These are phyloP conservation scores for Cucurbitaria berberidis DNA, from an alignment of 2,329 filamentous ascomycete genomes.

Conservation along the genomic window DNA sequence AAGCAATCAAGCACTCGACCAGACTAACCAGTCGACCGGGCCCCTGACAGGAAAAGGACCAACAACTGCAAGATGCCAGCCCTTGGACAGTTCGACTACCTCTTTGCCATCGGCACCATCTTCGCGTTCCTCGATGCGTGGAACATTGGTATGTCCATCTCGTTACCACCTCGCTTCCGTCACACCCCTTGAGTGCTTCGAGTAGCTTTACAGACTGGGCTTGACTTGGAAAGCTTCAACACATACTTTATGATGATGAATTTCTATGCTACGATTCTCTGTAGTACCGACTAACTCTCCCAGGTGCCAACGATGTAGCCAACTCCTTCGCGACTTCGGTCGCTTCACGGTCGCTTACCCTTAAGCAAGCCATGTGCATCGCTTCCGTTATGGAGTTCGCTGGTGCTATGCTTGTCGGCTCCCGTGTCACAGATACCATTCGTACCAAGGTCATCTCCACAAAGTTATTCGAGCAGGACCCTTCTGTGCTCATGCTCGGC, in stretches of 20 bases:
- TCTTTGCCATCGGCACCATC: conserved; percentile 68
- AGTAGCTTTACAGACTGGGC: background rate
- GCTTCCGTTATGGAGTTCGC: conserved; percentile 55
- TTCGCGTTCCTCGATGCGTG: conserved; percentile 71
- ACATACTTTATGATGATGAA: too few species aligned
- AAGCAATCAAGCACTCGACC: conserved; percentile 11
- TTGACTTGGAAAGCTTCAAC: background rate
- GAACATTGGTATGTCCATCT: conserved; percentile 61
- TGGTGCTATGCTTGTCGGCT: conserved; percentile 51
- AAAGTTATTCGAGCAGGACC: conserved; percentile 52
- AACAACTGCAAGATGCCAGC: conserved; percentile 32
- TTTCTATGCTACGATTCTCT: background rate
- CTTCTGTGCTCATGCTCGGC: conserved; percentile 58
- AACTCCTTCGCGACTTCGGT: conserved; percentile 58
- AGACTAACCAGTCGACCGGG: conserved; percentile 10
- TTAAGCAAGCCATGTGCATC: conserved; percentile 55
- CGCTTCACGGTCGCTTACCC: conserved; percentile 55
- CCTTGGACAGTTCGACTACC: conserved; percentile 65
- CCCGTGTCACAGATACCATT: conserved; percentile 55
- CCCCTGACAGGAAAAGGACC: conserved; percentile 7
- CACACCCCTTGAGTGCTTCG: background rate
- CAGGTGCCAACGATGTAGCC: conserved; percentile 59
- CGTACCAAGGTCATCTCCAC: conserved; percentile 56
- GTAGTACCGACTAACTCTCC: background rate
- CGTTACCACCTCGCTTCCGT: too few species aligned